Evolutionary conservation across 331 rosid species (phyloP), one percentile per base, ranked within the genome.

Genomic region (Erythrophleum ivorense): DNA sequence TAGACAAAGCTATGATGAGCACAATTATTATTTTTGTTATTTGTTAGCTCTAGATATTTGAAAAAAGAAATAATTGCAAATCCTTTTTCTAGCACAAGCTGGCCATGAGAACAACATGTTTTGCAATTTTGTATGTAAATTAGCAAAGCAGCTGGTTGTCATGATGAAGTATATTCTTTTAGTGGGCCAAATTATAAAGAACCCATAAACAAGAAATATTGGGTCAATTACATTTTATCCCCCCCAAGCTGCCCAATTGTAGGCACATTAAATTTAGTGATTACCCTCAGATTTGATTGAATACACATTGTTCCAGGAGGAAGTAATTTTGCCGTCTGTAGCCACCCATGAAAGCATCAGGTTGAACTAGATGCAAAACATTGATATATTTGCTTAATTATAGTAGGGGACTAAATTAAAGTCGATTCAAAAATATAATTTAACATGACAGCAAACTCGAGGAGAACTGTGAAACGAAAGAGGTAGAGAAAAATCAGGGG

Each of bases 291-390:
- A n/a, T 19, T 57, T 55, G 6, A 21, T 2, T 2, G 7, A 57
- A 19, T 57, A 57, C 4, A 57, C 63, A 57, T n/a, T 57, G 18
- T 57, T 19, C 2, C 7, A 21, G 18, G 5, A 9, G 38, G 36
- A 50, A 50, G 55, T 50, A 50, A 50, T 13, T 50, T 13, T 15
- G 1, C 55, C 14, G 14, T 14, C 34, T 6, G 16, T 9, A 68
- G 53, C 54, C 73, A 68, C 53, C 31, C 52, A n/a, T 38, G 82
- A 16, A 69, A 9, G 59, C 34, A 70, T 21, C 24, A 1, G 62
- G 62, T 59, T 50, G 16, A 40, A 38, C 67, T 52, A 63, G 40
- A 65, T n/a, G 79, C 55, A 80, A 48, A 36, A 16, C 46, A 36
- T 52, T 64, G 6, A 13, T 50, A 9, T 50, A 64, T 40, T 46